These are phyloP conservation scores for Poterioochromonas sp. DNA, from an alignment of 352 stramenopile genomes.

Conservation along the genomic window DNA sequence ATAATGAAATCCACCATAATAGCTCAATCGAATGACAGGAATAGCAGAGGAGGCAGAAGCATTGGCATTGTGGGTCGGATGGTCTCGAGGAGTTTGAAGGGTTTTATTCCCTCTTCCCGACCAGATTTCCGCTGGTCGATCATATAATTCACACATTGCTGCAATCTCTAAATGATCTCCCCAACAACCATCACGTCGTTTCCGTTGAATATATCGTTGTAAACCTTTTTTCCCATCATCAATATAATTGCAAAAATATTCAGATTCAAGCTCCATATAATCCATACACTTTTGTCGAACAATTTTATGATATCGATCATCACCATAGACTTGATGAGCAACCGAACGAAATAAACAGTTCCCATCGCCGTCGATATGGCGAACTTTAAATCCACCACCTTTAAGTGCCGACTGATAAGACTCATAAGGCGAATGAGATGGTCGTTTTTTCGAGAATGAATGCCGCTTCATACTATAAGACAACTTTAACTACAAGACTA, in stretches of 20 bases:
- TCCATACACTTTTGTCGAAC: conserved; percentile 80
- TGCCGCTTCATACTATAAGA: too few relatives aligned
- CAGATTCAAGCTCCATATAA: conserved; percentile 73
- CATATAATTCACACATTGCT: conserved; percentile 50
- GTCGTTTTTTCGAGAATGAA: too few relatives aligned
- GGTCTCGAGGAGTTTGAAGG: conserved; percentile 52
- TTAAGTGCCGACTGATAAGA: too few relatives aligned
- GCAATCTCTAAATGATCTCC: conserved; percentile 47
- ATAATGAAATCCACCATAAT: conserved; percentile 80
- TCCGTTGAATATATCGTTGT: conserved; percentile 62
- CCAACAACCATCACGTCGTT: conserved; percentile 42
- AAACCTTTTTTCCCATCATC: conserved; percentile 64
- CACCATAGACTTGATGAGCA: conserved; percentile 85
- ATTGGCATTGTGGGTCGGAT: conserved; percentile 3
- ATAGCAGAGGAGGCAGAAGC: not conserved
- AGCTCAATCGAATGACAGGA: conserved; percentile 57
- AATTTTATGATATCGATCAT: conserved; percentile 60
- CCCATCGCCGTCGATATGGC: conserved; percentile 66
- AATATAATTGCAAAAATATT: conserved; percentile 41
- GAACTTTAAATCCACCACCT: too few relatives aligned
- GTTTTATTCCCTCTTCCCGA: conserved; percentile 59
- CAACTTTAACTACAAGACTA: too few relatives aligned
- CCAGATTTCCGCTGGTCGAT: conserved; percentile 75
- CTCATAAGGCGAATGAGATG: too few relatives aligned
- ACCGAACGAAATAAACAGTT: conserved; percentile 95